A percentile compares a stretch with the other conserved stretches of the same genome.
Evolutionary conservation across 805 yeast genomes (phyloP).

Genomic region (Kluyveromyces aestuarii): DNA sequence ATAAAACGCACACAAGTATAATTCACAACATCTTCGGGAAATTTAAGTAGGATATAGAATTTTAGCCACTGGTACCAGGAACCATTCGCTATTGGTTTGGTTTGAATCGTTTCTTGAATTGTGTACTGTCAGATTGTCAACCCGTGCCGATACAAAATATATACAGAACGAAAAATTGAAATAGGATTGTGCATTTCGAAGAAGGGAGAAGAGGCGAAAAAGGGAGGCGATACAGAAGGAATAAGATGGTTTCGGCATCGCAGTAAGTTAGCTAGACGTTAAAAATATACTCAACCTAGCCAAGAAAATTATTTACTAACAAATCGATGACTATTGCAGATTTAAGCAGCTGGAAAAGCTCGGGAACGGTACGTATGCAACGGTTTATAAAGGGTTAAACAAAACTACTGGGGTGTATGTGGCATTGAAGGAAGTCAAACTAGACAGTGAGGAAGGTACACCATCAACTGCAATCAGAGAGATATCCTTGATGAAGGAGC

Average conservation of each 20-base stretch:
- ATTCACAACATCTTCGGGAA: no score
- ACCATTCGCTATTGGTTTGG: no score
- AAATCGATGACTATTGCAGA: conserved; percentile 3
- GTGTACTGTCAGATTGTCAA: neutral
- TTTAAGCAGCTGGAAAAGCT: conserved; percentile 30
- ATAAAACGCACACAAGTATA: no score
- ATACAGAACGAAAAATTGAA: neutral
- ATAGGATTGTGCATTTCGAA: neutral
- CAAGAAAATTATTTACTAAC: neutral
- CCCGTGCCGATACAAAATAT: neutral
- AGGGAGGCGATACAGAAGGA: neutral
- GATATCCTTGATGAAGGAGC: conserved; percentile 85
- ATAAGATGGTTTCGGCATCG: neutral
- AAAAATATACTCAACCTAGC: neutral
- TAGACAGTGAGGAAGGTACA: conserved; percentile 97
- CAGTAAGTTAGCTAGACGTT: neutral
- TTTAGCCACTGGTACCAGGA: no score
- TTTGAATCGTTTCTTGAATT: no score
- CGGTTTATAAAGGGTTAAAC: conserved; percentile 92
- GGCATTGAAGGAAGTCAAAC: conserved; percentile 87
- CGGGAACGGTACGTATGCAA: conserved; percentile 83
- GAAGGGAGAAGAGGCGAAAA: neutral
- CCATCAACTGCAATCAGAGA: conserved; percentile 98
- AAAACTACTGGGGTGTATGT: conserved; percentile 88
- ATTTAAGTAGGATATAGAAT: no score